Percentiles rank a stretch among this genome's conserved stretches.
Conservation (phyloP, 441 rosid genomes). For the Pelargonium myrrhifolium region DNA sequence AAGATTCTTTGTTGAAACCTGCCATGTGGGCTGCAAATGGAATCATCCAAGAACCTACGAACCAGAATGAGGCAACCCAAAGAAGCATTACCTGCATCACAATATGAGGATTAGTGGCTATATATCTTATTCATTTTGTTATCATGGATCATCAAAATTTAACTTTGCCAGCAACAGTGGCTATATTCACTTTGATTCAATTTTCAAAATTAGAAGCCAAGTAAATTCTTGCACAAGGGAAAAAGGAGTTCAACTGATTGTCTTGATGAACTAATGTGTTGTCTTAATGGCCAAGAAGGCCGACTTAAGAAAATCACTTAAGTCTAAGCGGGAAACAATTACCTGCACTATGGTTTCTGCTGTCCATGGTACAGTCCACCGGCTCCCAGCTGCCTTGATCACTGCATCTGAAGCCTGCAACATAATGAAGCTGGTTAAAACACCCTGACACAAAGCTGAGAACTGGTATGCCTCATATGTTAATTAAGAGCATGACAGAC, state of each 20-base stretch:
- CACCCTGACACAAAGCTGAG: neutral
- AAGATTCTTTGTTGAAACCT: neutral
- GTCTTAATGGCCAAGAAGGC: neutral
- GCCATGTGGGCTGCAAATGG: neutral
- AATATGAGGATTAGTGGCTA: neutral
- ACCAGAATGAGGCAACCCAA: conserved; percentile 4
- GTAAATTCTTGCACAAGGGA: too few species aligned
- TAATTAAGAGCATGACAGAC: neutral
- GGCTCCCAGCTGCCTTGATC: neutral
- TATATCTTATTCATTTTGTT: too few species aligned
- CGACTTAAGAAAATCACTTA: too few species aligned
- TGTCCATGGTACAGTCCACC: conserved; percentile 7
- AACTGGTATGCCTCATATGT: neutral
- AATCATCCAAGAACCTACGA: neutral
- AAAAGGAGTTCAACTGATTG: neutral
- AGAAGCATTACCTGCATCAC: conserved; percentile 3
- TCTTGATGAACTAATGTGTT: neutral
- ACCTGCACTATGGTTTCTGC: conserved; percentile 6
- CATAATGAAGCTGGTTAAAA: neutral
- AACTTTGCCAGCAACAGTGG: too few species aligned
- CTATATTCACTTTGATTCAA: neutral
- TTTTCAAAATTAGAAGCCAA: neutral
- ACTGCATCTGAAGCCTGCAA: conserved; percentile 3
- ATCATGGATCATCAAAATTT: too few species aligned
- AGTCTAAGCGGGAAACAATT: neutral